A percentile compares a stretch with the other conserved stretches of the same genome.
Evolutionary conservation across 257 asterid genomes (phyloP).

Genomic region (Solanum pennellii): DNA sequence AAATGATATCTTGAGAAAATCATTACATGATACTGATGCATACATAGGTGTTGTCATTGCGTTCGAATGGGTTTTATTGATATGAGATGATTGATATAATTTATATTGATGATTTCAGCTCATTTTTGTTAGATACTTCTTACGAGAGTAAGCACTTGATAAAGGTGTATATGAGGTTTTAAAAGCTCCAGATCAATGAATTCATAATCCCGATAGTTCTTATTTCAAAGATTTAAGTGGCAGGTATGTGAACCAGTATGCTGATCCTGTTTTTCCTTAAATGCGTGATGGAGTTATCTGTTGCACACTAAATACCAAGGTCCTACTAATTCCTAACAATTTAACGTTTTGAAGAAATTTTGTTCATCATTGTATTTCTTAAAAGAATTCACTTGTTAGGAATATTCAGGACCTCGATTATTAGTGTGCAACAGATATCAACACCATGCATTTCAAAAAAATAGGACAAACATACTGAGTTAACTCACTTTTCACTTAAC

Average conservation of each 20-base stretch:
- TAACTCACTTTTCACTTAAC: neutral
- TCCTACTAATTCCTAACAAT: constrained; percentile 55
- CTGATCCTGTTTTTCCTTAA: constrained; percentile 21
- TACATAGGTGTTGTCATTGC: constrained; percentile 22
- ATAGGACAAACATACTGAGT: neutral
- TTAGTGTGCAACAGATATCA: constrained; percentile 55
- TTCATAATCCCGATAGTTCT: neutral
- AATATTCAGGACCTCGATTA: constrained; percentile 28
- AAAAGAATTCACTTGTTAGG: no score
- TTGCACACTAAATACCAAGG: constrained; percentile 59
- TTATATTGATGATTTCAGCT: no score
- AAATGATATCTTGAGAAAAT: neutral
- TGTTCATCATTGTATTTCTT: no score
- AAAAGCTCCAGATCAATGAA: constrained; percentile 11
- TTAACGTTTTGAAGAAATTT: neutral
- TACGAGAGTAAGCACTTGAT: constrained; percentile 4
- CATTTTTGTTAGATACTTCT: no score
- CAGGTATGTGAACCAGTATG: neutral
- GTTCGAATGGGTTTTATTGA: constrained; percentile 16
- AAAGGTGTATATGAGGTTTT: constrained; percentile 5
- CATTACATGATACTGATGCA: constrained; percentile 12
- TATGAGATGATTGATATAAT: neutral
- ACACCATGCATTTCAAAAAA: constrained; percentile 47
- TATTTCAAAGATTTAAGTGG: neutral
- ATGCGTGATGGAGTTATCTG: constrained; percentile 45